Conservation (phyloP, 257 asterid genomes). For the Echium plantagineum region DNA sequence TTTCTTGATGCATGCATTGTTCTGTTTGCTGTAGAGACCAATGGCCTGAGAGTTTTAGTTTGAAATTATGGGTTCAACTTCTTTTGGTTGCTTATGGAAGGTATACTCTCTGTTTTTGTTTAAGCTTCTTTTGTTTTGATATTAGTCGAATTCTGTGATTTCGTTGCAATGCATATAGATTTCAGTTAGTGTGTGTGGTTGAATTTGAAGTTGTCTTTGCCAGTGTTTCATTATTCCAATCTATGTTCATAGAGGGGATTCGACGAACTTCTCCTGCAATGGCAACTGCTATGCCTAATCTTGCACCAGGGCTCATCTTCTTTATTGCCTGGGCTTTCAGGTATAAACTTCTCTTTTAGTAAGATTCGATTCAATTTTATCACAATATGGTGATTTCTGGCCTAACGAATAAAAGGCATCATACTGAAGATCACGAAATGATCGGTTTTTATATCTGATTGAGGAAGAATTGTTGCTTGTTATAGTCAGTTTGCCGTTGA, state of each 20-base stretch:
- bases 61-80: conserved; percentile 42
- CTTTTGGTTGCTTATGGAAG: conserved; percentile 79
- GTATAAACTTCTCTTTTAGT: conserved; percentile 14
- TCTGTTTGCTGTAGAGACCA: conserved; percentile 36
- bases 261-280: conserved; percentile 71
- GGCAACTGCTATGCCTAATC: conserved; percentile 97
- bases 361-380: too few relatives aligned
- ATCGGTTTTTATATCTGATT: too few relatives aligned
- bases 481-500: too few relatives aligned
- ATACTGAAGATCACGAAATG: too few relatives aligned
- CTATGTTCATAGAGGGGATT: conserved; percentile 68
- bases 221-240: conserved; percentile 77
- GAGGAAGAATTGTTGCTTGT: too few relatives aligned
- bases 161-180: too few relatives aligned
- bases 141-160: not conserved
- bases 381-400: too few relatives aligned
- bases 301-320: conserved; percentile 82
- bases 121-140: not conserved
- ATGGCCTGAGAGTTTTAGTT: conserved; percentile 57
- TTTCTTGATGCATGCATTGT: not conserved
- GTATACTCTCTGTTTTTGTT: conserved; percentile 17
- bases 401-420: too few relatives aligned
- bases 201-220: not conserved
- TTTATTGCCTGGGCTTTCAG: conserved; percentile 72
- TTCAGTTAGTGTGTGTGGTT: not conserved